Percentiles rank a stretch among this genome's conserved stretches.
These are phyloP conservation scores for Mucor ambiguus DNA, from an alignment of 371 early-diverging fungal genomes.

Conservation along the genomic window DNA sequence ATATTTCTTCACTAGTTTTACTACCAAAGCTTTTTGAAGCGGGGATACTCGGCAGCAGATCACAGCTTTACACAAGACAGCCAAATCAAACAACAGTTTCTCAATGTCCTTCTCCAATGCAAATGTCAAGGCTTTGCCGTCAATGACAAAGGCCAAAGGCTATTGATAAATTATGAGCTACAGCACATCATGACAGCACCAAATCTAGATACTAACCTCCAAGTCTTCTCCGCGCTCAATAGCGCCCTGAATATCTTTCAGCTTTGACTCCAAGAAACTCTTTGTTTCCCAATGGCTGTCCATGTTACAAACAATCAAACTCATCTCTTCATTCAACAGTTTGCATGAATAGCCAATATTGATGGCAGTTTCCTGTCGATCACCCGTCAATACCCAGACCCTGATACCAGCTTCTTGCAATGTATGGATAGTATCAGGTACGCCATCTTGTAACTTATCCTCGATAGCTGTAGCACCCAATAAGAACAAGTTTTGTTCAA, in stretches of 20 bases:
- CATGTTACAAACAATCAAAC: slow-evolving; percentile 77
- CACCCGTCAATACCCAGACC: slow-evolving; percentile 98
- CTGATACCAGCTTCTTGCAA: slow-evolving; percentile 93
- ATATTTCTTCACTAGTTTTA: slow-evolving; percentile 81
- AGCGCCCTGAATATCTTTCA: no score
- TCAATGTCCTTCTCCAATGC: slow-evolving; percentile 73
- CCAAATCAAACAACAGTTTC: slow-evolving; percentile 71
- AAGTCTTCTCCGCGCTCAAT: no score
- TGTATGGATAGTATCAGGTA: slow-evolving; percentile 94
- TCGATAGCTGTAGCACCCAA: slow-evolving; percentile 99
- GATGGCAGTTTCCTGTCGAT: slow-evolving; percentile 93
- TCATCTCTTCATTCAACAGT: slow-evolving; percentile 83
- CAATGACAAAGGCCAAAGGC: slow-evolving; percentile 71
- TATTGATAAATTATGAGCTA: no score
- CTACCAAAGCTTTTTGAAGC: slow-evolving; percentile 91
- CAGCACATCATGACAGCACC: no score
- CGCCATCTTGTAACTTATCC: slow-evolving; percentile 98
- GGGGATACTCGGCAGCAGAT: slow-evolving; percentile 95
- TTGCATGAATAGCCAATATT: slow-evolving; percentile 93
- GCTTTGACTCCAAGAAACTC: no score
- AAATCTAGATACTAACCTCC: no score
- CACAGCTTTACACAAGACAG: slow-evolving; percentile 81
- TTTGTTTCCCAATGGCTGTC: no score
- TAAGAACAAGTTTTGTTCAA: slow-evolving; percentile 88
- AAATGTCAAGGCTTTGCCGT: slow-evolving; percentile 68